Evolutionary conservation across 352 stramenopile genomes (phyloP), one percentile per base, ranked within the genome.

Genomic region (Phytopythium vexans): DNA sequence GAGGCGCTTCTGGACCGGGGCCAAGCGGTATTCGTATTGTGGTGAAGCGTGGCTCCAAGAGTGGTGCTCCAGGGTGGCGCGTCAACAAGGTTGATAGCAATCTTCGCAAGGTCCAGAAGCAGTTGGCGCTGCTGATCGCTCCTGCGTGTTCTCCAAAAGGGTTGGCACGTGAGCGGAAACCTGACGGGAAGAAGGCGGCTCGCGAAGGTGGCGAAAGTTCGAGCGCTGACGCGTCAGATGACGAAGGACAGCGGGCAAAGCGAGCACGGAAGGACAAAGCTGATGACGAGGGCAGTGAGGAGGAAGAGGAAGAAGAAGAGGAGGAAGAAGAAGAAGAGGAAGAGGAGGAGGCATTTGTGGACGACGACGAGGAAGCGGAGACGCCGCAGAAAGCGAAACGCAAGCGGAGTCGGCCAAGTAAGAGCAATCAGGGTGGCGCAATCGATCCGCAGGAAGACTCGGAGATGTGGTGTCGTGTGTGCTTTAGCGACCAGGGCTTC

Each of bases 381-480:
- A 72, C 11, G 58, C 49, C 40, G 2, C 49, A 33, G 21, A 27
- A 27, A 2, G 5, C 40, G 49, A 7, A 27, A 32, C 4, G 42
- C 46, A 60, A 10, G 58, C 74, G 14, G 74, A 79, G 5, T 73
- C 80, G 1, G 76, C 82, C 8, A 73, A 82, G 8, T 68, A 87
- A 53, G 56, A 74, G 14, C 62, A 84, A 39, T 54, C 76, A 58
- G 64, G 77, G 16, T 60, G 52, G 41, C 0, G 61, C 64, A 6
- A 45, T 88, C 54, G 76, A 88, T 41, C 77, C 82, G 1, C 74
- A 88, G 50, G 68, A 82, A 12, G 84, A 92, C 42, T 66, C 82
- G 58, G 86, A 95, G 54, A 94, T 95, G 80, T 94, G 86, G 80
- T 95, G 86, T 54, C 84, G 86, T 8, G 86, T 95, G 40, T 95